Evolutionary conservation across 1,284 basidiomycete species (phyloP).

Genomic region (Rhodofomes roseus): DNA sequence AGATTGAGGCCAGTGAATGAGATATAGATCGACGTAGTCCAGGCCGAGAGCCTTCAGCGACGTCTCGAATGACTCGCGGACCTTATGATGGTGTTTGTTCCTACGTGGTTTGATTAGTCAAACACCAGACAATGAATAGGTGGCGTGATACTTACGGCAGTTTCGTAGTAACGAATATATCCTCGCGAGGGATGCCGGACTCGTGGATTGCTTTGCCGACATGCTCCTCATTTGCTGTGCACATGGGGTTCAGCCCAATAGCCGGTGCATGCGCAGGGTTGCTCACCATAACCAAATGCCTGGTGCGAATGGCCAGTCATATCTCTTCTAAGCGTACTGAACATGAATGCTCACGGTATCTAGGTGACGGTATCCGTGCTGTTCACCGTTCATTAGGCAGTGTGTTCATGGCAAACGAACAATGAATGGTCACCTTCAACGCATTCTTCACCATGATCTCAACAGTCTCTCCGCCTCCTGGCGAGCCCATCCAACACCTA

Average conservation of each 20-base stretch:
- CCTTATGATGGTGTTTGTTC: constrained; percentile 57
- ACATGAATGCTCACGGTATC: constrained; percentile 13
- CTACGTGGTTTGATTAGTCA: constrained; percentile 12
- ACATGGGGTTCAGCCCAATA: background rate
- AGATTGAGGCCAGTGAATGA: constrained; percentile 69
- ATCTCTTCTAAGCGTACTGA: background rate
- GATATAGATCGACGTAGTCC: constrained; percentile 69
- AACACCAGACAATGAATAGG: background rate
- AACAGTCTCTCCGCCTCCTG: constrained; percentile 18
- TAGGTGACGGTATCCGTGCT: constrained; percentile 22
- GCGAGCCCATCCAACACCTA: constrained; percentile 21
- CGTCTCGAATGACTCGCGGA: constrained; percentile 61
- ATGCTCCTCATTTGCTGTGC: constrained; percentile 33
- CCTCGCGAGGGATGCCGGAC: constrained; percentile 36
- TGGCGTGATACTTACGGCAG: constrained; percentile 18
- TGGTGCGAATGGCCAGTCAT: background rate
- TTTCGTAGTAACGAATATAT: constrained; percentile 41
- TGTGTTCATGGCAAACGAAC: background rate
- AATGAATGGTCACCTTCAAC: constrained; percentile 14
- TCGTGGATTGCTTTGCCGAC: constrained; percentile 41
- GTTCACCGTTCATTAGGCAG: background rate
- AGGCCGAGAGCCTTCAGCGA: constrained; percentile 58
- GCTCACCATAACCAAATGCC: constrained; percentile 19
- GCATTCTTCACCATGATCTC: constrained; percentile 21
- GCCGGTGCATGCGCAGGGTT: background rate